Conservation (phyloP, 495 filamentous ascomycete species). For the Aspergillus bridgeri region DNA sequence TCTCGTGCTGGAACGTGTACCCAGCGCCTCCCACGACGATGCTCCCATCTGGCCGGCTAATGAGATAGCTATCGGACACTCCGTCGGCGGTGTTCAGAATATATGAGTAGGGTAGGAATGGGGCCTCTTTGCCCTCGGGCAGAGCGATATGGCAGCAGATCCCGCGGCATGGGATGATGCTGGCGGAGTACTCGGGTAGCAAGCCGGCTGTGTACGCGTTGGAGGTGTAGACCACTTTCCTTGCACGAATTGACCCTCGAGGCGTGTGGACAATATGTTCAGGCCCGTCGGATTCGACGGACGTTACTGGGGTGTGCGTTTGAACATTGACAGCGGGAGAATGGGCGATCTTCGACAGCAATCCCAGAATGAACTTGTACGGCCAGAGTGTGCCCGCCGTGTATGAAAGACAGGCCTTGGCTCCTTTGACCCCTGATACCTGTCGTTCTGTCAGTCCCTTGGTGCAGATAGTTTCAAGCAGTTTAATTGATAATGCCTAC, state of each 20-base stretch:
- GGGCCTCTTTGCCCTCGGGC: conserved; percentile 50
- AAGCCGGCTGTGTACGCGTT: conserved; percentile 68
- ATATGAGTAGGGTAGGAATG: conserved; percentile 32
- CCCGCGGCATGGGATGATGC: conserved; percentile 54
- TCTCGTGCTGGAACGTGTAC: conserved; percentile 45
- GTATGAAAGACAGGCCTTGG: conserved; percentile 33
- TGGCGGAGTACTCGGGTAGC: conserved; percentile 51
- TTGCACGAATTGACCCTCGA: conserved; percentile 50
- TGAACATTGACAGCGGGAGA: conserved; percentile 55
- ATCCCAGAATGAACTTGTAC: conserved; percentile 61
- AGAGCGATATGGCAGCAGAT: conserved; percentile 64
- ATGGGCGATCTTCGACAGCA: conserved; percentile 52
- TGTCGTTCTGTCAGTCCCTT: conserved; percentile 4
- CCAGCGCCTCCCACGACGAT: conserved; percentile 66
- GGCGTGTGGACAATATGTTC: conserved; percentile 50
- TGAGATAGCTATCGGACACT: conserved; percentile 52
- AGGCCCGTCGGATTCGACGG: conserved; percentile 24
- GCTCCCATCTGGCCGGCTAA: conserved; percentile 63
- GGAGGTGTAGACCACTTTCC: conserved; percentile 62
- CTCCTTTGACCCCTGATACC: conserved; percentile 32
- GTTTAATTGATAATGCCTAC: not conserved
- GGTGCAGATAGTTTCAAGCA: not conserved
- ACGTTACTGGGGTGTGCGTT: conserved; percentile 54
- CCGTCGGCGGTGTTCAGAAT: conserved; percentile 18
- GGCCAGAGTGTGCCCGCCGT: conserved; percentile 60